Percentiles rank a stretch among this genome's conserved stretches.
These are phyloP conservation scores for Gastrolobium villosum DNA, from an alignment of 306 rosid genomes.

Conservation along the genomic window DNA sequence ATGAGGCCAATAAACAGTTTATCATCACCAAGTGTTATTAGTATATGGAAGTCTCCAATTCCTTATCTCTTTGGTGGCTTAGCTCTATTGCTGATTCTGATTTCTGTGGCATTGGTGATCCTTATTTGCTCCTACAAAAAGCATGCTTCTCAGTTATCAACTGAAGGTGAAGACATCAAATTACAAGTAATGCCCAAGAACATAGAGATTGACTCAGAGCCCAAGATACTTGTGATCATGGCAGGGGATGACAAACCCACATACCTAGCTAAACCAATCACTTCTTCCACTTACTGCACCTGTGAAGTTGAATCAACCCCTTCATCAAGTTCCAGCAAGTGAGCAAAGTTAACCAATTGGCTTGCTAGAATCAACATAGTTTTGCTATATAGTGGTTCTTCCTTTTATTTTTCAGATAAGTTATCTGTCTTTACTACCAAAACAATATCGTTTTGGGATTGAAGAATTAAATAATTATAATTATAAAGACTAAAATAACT, in stretches of 20 bases:
- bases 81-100: conserved; percentile 57
- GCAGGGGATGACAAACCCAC: conserved; percentile 43
- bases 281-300: conserved; percentile 16
- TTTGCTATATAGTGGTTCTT: not conserved
- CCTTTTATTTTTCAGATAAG: not conserved
- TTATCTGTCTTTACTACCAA: too few species aligned
- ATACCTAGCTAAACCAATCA: conserved; percentile 40
- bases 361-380: not conserved
- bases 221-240: conserved; percentile 39
- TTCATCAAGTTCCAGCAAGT: not conserved
- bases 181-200: conserved; percentile 27
- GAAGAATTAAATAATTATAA: too few species aligned
- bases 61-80: conserved; percentile 80
- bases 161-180: conserved; percentile 6
- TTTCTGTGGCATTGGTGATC: conserved; percentile 59
- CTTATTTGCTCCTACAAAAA: conserved; percentile 61
- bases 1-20: conserved; percentile 36
- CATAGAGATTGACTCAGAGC: not conserved
- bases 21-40: conserved; percentile 2
- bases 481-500: too few species aligned
- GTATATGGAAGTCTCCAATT: conserved; percentile 64
- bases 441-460: too few species aligned
- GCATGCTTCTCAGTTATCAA: conserved; percentile 35
- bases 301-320: not conserved
- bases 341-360: conserved; percentile 10